Evolutionary conservation across 306 rosid species (phyloP), one percentile per base, ranked within the genome.

Genomic region (Prunus fruticosa): DNA sequence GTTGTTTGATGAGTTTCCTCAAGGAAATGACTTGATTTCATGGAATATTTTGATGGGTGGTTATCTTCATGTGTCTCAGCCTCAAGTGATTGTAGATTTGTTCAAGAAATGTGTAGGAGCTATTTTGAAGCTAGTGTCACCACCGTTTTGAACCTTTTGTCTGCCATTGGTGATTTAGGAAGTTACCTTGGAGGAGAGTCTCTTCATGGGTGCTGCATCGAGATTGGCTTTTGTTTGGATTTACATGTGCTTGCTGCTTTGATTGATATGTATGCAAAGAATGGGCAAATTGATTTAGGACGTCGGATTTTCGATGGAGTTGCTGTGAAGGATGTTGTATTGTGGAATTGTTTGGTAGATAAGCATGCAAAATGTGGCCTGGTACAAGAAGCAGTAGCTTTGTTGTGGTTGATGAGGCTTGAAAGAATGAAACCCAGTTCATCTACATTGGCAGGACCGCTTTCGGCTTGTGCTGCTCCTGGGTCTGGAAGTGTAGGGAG

Each of bases 31-130:
- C 71, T 49, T 82, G 84, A 86, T 91, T 16, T 83, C 93, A 6
- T 89, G 88, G 88, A 91, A 88, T 85, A 85, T 81, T 82, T 76
- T 89, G 81, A 83, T 88, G 90, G 87, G 87, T 53, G 92, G 93
- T 64, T 89, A 82, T 79, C 82, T 89, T 88, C 67, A 76, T 73
- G 76, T 68, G 20, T 83, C 85, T 54, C 77, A 83, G 77, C 85
- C 86, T 46, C 56, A 4, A 78, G 71, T 78, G 74, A 86, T 87
- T 69, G 81, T 84, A 28, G 85, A 76, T 22, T 76, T 89, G 75
- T 89, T 86, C 46, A 74, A 70, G 73, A 70, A 74, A 84, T 87
- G 88, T 54, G 83, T 47, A 46, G 82, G n/a, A 56, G 32, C 56
- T 88, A 85, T 68, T 74, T 86, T 79, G 68, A 68, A 75, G 82